These are phyloP conservation scores for Platanthera zijinensis DNA, from an alignment of 106 monocot species.

Conservation along the genomic window DNA sequence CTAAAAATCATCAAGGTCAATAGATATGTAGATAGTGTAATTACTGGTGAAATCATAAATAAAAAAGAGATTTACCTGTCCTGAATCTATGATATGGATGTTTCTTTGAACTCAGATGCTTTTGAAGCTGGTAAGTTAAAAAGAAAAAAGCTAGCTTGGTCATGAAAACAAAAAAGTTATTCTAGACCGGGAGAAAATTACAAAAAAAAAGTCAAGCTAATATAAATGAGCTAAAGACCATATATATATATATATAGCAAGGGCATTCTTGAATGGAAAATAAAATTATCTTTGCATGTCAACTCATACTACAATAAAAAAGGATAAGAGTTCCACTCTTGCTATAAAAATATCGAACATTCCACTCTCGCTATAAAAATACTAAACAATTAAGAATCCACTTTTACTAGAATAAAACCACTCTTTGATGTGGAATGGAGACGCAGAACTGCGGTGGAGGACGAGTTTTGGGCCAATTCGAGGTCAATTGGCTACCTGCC, in stretches of 20 bases:
- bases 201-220: not conserved
- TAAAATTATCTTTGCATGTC: not conserved
- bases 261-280: not conserved
- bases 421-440: not conserved
- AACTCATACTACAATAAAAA: not conserved
- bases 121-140: conserved; percentile 62
- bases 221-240: not conserved
- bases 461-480: no score
- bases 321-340: not conserved
- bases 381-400: not conserved
- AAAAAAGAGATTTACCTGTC: conserved; percentile 42
- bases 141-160: not conserved
- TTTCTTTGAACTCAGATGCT: conserved; percentile 77
- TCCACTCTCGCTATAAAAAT: not conserved
- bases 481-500: no score
- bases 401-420: not conserved
- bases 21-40: not conserved
- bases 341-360: no score
- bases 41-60: not conserved
- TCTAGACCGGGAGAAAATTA: not conserved
- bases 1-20: not conserved
- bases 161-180: not conserved
- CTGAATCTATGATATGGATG: conserved; percentile 92
- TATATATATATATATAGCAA: not conserved
- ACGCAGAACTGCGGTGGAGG: no score